These are phyloP conservation scores for Phytophthora pini DNA, from an alignment of 352 stramenopile genomes.

Conservation along the genomic window DNA sequence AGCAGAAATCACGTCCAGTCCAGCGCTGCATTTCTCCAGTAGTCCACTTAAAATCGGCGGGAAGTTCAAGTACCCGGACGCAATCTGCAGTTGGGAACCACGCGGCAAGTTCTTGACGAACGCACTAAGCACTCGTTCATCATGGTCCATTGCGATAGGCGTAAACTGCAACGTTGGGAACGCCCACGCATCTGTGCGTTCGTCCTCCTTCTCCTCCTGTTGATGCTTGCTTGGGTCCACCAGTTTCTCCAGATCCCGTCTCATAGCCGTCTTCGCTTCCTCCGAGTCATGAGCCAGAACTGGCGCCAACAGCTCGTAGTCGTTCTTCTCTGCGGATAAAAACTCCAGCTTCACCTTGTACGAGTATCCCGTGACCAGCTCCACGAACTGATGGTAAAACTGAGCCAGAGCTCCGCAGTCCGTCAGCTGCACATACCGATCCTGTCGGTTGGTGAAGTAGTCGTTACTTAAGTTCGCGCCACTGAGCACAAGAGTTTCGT, in stretches of 20 bases:
- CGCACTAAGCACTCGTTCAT: constrained; percentile 56
- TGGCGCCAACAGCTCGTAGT: constrained; percentile 37
- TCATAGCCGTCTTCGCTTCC: constrained; percentile 47
- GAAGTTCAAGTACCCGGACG: constrained; percentile 86
- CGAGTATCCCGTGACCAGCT: constrained; percentile 50
- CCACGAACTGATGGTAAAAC: constrained; percentile 82
- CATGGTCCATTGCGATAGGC: constrained; percentile 61
- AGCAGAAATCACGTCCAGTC: constrained; percentile 69
- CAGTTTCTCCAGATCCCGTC: constrained; percentile 50
- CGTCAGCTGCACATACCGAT: constrained; percentile 78
- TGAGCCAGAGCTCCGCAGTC: constrained; percentile 52
- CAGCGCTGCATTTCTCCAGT: constrained; percentile 48
- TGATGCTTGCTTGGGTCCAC: constrained; percentile 38
- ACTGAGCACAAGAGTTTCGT: constrained; percentile 83
- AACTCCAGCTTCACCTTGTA: constrained; percentile 47
- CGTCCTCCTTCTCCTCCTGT: constrained; percentile 9
- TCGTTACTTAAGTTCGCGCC: constrained; percentile 85
- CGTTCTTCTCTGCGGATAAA: constrained; percentile 7
- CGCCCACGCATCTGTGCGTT: constrained; percentile 59
- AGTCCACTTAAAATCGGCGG: constrained; percentile 66
- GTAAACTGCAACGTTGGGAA: constrained; percentile 83
- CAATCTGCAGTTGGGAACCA: constrained; percentile 63
- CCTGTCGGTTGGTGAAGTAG: constrained; percentile 87
- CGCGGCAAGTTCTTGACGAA: constrained; percentile 56
- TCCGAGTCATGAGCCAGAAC: constrained; percentile 43